Evolutionary conservation across 345 rosid genomes (phyloP).

Genomic region (Mangifera indica): DNA sequence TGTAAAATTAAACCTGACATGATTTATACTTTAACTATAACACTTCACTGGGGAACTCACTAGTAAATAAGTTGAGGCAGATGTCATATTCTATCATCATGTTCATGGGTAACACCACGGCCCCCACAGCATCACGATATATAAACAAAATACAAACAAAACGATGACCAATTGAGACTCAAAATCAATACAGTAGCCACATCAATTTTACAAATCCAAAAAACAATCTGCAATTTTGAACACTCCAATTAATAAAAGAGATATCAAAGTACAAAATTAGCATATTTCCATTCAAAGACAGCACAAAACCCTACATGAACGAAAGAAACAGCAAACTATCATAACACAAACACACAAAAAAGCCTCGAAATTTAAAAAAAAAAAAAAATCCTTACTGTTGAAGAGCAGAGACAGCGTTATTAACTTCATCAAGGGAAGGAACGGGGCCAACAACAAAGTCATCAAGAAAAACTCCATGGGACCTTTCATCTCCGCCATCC

Average conservation of each 20-base stretch:
- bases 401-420: slow-evolving; percentile 70
- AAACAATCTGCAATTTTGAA: background rate
- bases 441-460: slow-evolving; percentile 51
- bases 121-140: background rate
- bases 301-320: background rate
- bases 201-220: background rate
- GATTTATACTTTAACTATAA: background rate
- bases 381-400: slow-evolving; percentile 44
- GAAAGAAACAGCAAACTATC: background rate
- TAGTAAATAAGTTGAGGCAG: background rate
- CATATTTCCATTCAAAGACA: background rate
- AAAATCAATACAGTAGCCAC: background rate
- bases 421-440: slow-evolving; percentile 77
- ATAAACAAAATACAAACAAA: background rate
- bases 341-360: background rate
- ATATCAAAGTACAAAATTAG: background rate
- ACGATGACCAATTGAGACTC: no score
- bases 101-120: background rate
- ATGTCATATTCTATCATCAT: background rate
- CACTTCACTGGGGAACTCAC: background rate
- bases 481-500: slow-evolving; percentile 34
- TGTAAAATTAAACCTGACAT: slow-evolving; percentile 13
- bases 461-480: slow-evolving; percentile 25
- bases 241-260: background rate
- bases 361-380: background rate